Conservation (phyloP, 2,329 filamentous ascomycete species). For the Hypoxylon rubiginosum region DNA sequence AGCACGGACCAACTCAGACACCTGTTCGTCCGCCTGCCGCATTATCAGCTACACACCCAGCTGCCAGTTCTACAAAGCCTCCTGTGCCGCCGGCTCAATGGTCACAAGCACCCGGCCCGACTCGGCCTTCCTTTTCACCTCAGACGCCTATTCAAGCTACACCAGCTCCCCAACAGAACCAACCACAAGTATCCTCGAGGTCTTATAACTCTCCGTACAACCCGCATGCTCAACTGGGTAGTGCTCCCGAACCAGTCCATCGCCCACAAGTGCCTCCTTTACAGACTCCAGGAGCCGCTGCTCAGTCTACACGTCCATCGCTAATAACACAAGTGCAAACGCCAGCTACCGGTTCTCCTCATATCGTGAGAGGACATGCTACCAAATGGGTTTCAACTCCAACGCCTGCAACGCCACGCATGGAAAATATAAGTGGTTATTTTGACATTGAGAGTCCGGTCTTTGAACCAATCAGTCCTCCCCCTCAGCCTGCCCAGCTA, state of each 20-base stretch:
- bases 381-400: constrained; percentile 71
- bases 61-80: constrained; percentile 36
- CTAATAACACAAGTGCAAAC: constrained; percentile 45
- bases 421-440: constrained; percentile 49
- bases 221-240: constrained; percentile 43
- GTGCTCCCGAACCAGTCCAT: constrained; percentile 35
- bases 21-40: constrained; percentile 45
- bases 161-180: constrained; percentile 42
- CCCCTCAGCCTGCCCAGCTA: constrained; percentile 56
- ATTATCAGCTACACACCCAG: constrained; percentile 40
- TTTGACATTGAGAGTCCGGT: constrained; percentile 65
- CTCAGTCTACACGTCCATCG: constrained; percentile 38
- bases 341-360: constrained; percentile 42
- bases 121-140: constrained; percentile 41
- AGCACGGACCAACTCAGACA: constrained; percentile 39
- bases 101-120: constrained; percentile 39
- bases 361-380: constrained; percentile 58
- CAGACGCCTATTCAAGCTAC: constrained; percentile 44
- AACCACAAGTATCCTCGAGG: constrained; percentile 35
- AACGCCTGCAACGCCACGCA: constrained; percentile 69
- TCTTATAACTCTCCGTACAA: constrained; percentile 49
- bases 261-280: constrained; percentile 42
- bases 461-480: constrained; percentile 71
- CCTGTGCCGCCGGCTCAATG: constrained; percentile 42
- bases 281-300: constrained; percentile 41